Percentiles rank a stretch among this genome's conserved stretches.
Conservation (phyloP, 2,329 filamentous ascomycete species). For the Chaetomiaceae sp. region DNA sequence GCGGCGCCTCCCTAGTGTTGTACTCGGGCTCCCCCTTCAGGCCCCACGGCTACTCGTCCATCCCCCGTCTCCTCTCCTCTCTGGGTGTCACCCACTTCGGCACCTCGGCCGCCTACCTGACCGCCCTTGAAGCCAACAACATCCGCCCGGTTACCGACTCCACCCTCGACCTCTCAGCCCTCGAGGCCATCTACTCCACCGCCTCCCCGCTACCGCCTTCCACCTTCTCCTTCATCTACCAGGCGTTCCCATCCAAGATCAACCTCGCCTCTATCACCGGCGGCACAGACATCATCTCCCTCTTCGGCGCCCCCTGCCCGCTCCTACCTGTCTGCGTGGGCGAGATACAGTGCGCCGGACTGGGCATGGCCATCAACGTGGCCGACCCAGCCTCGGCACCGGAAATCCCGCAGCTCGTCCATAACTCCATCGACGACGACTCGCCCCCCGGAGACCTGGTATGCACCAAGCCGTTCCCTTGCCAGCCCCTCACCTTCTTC, state of each 20-base stretch:
- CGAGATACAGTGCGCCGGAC: slow-evolving; percentile 71
- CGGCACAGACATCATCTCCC: slow-evolving; percentile 92
- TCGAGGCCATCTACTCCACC: slow-evolving; percentile 89
- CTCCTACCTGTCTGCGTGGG: slow-evolving; percentile 67
- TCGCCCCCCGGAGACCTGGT: slow-evolving; percentile 70
- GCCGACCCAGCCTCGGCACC: slow-evolving; percentile 53
- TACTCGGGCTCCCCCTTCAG: slow-evolving; percentile 92
- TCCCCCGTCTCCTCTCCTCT: slow-evolving; percentile 77
- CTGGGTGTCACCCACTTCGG: slow-evolving; percentile 88
- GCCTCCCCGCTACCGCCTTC: slow-evolving; percentile 89
- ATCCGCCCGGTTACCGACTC: slow-evolving; percentile 55
- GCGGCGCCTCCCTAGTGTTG: slow-evolving; percentile 75
- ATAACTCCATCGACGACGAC: slow-evolving; percentile 47
- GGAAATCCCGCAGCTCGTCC: slow-evolving; percentile 42
- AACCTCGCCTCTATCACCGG: slow-evolving; percentile 93
- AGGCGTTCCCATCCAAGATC: slow-evolving; percentile 71
- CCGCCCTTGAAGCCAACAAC: slow-evolving; percentile 76
- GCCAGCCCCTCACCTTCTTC: slow-evolving; percentile 88
- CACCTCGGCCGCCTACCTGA: slow-evolving; percentile 90
- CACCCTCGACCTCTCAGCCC: slow-evolving; percentile 53
- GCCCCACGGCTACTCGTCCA: slow-evolving; percentile 71
- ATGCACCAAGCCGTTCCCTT: slow-evolving; percentile 81
- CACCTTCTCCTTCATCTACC: slow-evolving; percentile 87
- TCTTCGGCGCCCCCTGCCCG: slow-evolving; percentile 83
- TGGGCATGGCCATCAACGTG: slow-evolving; percentile 71